Evolutionary conservation across 768 basidiomycete genomes (phyloP).

Genomic region (Serpula lacrymans): DNA sequence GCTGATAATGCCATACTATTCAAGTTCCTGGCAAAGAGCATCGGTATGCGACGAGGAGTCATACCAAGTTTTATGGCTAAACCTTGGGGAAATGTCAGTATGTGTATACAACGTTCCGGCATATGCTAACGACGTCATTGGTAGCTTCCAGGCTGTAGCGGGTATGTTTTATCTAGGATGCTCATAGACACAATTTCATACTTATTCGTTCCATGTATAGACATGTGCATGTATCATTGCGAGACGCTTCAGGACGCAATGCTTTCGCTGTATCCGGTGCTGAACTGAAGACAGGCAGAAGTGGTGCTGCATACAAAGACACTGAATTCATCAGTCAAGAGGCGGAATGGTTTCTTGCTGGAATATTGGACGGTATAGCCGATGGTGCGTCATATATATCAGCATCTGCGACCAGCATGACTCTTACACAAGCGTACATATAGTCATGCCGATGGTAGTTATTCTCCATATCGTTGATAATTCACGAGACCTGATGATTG

Average conservation of each 20-base stretch:
- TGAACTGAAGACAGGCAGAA: constrained; percentile 61
- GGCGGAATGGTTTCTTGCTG: constrained; percentile 94
- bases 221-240: constrained; percentile 90
- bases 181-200: not conserved
- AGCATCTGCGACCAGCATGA: not conserved
- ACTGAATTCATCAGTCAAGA: constrained; percentile 79
- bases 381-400: constrained; percentile 55
- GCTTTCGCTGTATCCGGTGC: constrained; percentile 70
- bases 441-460: constrained; percentile 80
- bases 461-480: not conserved
- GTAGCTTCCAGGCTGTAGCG: constrained; percentile 93
- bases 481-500: not conserved
- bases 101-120: constrained; percentile 3
- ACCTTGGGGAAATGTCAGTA: constrained; percentile 84
- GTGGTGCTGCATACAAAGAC: constrained; percentile 72
- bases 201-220: constrained; percentile 35
- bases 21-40: constrained; percentile 89
- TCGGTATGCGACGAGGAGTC: constrained; percentile 85
- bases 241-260: constrained; percentile 65
- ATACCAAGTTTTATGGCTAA: constrained; percentile 99
- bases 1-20: constrained; percentile 91
- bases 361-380: constrained; percentile 82
- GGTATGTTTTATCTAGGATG: constrained; percentile 46
- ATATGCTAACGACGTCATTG: constrained; percentile 3
- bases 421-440: constrained; percentile 1